Conservation (phyloP, 352 stramenopile genomes). For the Pythium brachiatum region DNA sequence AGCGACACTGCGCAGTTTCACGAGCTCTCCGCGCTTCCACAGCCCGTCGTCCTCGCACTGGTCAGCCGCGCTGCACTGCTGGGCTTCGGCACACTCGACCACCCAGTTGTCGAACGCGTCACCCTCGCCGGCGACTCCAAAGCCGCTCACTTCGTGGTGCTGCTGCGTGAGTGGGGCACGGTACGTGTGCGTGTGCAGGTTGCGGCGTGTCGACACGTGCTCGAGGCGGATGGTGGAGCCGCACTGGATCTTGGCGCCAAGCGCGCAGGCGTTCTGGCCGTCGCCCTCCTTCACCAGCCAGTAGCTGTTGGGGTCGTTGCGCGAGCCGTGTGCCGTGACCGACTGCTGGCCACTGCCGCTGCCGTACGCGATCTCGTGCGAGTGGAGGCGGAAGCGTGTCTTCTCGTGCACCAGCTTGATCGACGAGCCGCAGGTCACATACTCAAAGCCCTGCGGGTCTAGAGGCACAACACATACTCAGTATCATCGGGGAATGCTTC, state of each 20-base stretch:
- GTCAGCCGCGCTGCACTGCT: constrained; percentile 66
- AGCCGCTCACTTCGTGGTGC: constrained; percentile 74
- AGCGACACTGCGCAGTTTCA: constrained; percentile 55
- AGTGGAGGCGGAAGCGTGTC: constrained; percentile 77
- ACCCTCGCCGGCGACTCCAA: constrained; percentile 76
- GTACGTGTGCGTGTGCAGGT: constrained; percentile 78
- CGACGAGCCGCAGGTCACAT: constrained; percentile 80
- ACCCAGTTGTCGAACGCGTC: constrained; percentile 71
- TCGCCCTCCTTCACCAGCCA: constrained; percentile 85
- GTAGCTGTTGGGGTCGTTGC: constrained; percentile 85
- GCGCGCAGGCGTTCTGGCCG: constrained; percentile 35
- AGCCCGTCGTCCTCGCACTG: constrained; percentile 69
- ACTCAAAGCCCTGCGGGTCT: constrained; percentile 76
- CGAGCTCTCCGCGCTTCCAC: constrained; percentile 76
- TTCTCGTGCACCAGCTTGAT: constrained; percentile 81
- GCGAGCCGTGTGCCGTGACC: constrained; percentile 59
- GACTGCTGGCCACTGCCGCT: constrained; percentile 80
- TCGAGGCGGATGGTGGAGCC: constrained; percentile 68
- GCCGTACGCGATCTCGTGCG: constrained; percentile 80
- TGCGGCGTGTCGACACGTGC: constrained; percentile 71
- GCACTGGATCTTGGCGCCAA: constrained; percentile 59
- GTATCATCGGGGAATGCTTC: too few species aligned
- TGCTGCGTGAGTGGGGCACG: constrained; percentile 56
- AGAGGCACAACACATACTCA: background rate
- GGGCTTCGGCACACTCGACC: constrained; percentile 67